Evolutionary conservation across 2,329 filamentous ascomycete species (phyloP), one percentile per base, ranked within the genome.

Genomic region (Ophiostoma angusticollis): DNA sequence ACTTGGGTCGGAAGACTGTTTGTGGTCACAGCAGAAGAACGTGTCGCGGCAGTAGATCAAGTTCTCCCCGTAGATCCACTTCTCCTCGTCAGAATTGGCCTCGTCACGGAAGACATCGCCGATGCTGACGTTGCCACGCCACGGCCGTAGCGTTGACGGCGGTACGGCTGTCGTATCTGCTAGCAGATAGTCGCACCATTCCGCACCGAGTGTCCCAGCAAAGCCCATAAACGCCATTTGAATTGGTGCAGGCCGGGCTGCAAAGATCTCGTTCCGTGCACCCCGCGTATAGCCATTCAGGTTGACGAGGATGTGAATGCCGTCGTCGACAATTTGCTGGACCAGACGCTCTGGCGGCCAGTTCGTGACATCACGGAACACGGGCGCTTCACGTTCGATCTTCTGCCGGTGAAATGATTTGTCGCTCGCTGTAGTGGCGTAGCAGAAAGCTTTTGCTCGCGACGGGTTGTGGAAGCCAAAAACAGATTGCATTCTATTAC

Each of bases 211-310:
- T 0, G 89, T 95, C 9, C 91, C 91, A 0, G 91, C 91, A 55
- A 98, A 98, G 0, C 91, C 91, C 91, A 98, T 98, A 53, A 98
- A 98, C 0, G 91, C 94, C 91, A 98, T 98, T 49, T 98, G 91
- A 31, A 98, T 85, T 0, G 91, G 91, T 2, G 87, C 86, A 13
- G 91, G 85, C 19, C 93, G 77, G 17, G 91, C 91, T 17, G 91
- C 91, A 57, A 98, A 98, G 4, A 98, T 80, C 55, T 98, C 91
- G 50, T 98, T 98, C 18, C 87, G 77, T n/a, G 91, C 91, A 22
- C 91, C 91, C 39, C 91, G 74, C 0, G 91, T 98, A 57, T 98
- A 98, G 9, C 91, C 91, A 52, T 98, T 98, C n/a, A 98, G 69
- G 47, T 98, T 98, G 51, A 98, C 78, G 16, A 98, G 70, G 30